Base-by-base conservation (phyloP, 331 rosid species). In the Stylosanthes scabra region DNA sequence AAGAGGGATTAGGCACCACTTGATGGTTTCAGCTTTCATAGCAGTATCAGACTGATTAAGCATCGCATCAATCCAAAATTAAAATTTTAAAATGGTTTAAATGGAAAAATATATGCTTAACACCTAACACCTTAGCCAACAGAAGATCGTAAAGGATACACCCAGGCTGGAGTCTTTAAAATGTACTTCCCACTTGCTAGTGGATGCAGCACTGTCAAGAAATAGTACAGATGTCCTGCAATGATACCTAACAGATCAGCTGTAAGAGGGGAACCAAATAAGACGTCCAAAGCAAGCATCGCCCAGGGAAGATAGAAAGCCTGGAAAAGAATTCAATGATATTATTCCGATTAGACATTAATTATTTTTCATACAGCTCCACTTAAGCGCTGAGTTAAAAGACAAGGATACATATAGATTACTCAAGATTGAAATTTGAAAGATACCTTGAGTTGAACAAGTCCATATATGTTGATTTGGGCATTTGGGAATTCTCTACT, bases 251-350 rank as follows among this genome's bases (percentile, higher is more conserved):
- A 84, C 64, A 92, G 86, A 81, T 92, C 88, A 44, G 93, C 91
- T 74, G 70, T 52, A 51, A 88, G 69, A 37, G 80, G 40, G 51
- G 99, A 90, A 59, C 99, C 99, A 59, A 90, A 95, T 31, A 92
- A 84, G 75, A 92, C 97, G 74, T 95, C 99, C 88, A 95, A 83
- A 60, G 86, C 99, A 70, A 95, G 93, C 97, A 90, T 95, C 40
- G 86, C 88, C 99, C 99, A 95, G 15, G 99, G 99, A 44, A 95
- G 90, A 84, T 95, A 95, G 87, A 95, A 95, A 42, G 99, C 97
- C 99, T 95, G 88, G 77, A 80, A 74, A 64, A 60, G 64, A 15
- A 50, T 57, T 68, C 8, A 78, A 57, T 11, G 63, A 25, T 42
- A 58, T 52, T 11, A 73, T 68, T 75, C 60, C 57, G 60, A 63